A percentile compares a stretch with the other conserved stretches of the same genome.
Evolutionary conservation across 306 rosid genomes (phyloP).

Genomic region (Rosa rugosa): DNA sequence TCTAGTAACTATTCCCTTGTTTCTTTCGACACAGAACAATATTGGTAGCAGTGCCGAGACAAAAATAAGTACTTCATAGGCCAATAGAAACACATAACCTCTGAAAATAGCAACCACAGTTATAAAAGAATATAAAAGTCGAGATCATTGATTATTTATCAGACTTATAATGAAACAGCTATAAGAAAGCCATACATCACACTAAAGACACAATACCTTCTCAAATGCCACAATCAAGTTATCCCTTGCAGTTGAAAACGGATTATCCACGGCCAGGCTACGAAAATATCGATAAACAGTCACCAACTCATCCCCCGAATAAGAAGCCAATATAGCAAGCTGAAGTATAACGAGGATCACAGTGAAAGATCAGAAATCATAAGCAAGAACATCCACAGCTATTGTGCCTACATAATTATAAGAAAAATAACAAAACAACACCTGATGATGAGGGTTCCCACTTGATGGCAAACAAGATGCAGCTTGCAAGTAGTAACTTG

Average conservation of each 20-base stretch:
- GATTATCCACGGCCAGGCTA: slow-evolving; percentile 86
- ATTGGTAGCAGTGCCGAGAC: background rate
- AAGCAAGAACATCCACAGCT: slow-evolving; percentile 3
- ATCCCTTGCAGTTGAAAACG: slow-evolving; percentile 94
- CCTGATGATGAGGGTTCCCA: slow-evolving; percentile 99
- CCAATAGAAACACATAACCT: background rate
- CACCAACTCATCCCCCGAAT: slow-evolving; percentile 77
- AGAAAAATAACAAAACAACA: slow-evolving; percentile 26
- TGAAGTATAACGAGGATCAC: slow-evolving; percentile 37
- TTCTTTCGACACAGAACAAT: background rate
- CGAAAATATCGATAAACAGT: slow-evolving; percentile 88
- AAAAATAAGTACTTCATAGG: background rate
- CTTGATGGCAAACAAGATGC: slow-evolving; percentile 85
- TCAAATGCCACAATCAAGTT: slow-evolving; percentile 93
- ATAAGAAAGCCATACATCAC: background rate
- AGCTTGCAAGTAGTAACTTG: slow-evolving; percentile 94
- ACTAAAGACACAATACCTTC: slow-evolving; percentile 54
- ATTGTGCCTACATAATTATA: background rate
- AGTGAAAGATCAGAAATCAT: slow-evolving; percentile 1
- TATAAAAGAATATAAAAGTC: background rate
- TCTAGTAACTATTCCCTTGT: background rate
- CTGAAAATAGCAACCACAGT: background rate
- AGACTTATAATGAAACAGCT: background rate
- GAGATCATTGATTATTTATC: background rate
- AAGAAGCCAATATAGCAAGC: slow-evolving; percentile 97